Percentiles rank a stretch among this genome's conserved stretches.
Evolutionary conservation across 805 yeast species (phyloP).

Genomic region (Nakazawaea holstii): DNA sequence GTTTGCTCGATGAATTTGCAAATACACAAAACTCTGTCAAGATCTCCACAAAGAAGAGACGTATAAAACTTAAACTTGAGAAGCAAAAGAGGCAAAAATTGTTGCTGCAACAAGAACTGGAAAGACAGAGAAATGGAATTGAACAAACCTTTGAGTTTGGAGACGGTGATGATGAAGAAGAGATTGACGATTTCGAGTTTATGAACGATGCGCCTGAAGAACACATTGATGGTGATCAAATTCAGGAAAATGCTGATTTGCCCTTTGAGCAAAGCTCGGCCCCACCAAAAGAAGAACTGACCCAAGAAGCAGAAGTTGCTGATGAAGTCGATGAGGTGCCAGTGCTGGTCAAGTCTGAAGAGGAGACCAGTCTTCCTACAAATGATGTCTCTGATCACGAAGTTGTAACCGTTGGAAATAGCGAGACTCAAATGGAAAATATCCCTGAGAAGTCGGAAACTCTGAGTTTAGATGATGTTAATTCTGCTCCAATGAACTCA

Average conservation of each 20-base stretch:
- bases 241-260: background rate
- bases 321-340: background rate
- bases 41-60: slow-evolving; percentile 26
- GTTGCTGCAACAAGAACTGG: slow-evolving; percentile 9
- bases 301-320: background rate
- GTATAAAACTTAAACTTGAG: slow-evolving; percentile 21
- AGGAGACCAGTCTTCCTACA: too few species aligned
- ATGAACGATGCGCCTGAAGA: slow-evolving; percentile 13
- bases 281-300: background rate
- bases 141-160: slow-evolving; percentile 17
- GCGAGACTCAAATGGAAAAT: too few species aligned
- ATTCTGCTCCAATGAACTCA: background rate
- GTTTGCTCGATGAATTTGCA: slow-evolving; percentile 16
- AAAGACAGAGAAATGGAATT: slow-evolving; percentile 13
- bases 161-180: slow-evolving; percentile 8
- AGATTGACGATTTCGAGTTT: slow-evolving; percentile 23
- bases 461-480: background rate
- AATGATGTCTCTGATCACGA: slow-evolving; percentile 5
- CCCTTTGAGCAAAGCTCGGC: background rate
- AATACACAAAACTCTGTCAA: slow-evolving; percentile 22
- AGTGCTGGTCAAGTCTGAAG: too few species aligned
- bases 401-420: slow-evolving; percentile 11
- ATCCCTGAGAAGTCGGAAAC: background rate
- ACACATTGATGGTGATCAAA: slow-evolving; percentile 5
- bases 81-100: slow-evolving; percentile 22